Conservation (phyloP, 2,329 filamentous ascomycete species). For the Scedosporium dehoogii region DNA sequence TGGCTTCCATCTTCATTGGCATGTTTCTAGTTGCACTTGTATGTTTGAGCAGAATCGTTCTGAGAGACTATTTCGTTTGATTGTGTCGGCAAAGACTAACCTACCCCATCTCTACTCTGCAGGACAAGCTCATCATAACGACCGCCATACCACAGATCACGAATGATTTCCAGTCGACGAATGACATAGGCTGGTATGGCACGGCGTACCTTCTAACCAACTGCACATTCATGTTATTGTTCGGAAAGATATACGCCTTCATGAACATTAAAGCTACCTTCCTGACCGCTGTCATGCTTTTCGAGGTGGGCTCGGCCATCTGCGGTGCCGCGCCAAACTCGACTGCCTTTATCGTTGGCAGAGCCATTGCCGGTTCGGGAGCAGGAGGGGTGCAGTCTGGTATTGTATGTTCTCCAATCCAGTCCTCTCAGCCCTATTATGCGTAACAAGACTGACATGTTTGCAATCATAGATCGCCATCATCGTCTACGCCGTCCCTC, state of each 20-base stretch:
- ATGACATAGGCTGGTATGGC: conserved; percentile 21
- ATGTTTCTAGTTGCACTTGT: conserved; percentile 11
- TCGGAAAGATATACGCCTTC: conserved; percentile 20
- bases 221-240: conserved; percentile 19
- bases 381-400: conserved; percentile 25
- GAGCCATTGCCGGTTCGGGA: conserved; percentile 26
- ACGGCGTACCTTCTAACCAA: conserved; percentile 18
- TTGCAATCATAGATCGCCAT: conserved; percentile 10
- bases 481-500: conserved; percentile 21
- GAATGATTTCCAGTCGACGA: conserved; percentile 18
- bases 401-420: conserved; percentile 7
- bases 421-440: neutral
- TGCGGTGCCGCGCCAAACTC: conserved; percentile 22
- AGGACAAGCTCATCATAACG: conserved; percentile 26
- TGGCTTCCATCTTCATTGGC: neutral
- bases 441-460: neutral
- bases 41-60: no score
- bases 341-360: conserved; percentile 24
- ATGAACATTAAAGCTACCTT: conserved; percentile 14
- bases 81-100: no score
- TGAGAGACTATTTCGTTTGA: no score
- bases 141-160: conserved; percentile 21
- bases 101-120: neutral
- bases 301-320: conserved; percentile 19
- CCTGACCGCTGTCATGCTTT: conserved; percentile 12